phyloP scores from a whole-genome alignment of 805 yeast species.

The Candida fluviatilis region DNA sequence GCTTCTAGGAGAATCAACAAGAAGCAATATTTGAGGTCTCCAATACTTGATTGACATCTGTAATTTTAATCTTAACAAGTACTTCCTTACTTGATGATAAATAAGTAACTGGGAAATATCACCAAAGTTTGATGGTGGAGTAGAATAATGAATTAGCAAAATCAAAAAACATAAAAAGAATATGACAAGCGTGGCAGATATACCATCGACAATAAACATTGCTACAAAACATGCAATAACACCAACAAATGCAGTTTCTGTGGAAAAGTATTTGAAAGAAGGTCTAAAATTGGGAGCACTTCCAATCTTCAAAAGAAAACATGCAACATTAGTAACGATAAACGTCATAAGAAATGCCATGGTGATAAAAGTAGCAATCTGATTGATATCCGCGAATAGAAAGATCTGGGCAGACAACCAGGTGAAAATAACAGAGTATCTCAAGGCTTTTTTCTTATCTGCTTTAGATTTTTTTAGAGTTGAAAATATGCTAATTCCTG shows the following conservation, averaged over 20 bases:
- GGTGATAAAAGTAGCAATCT: conserved; percentile 90
- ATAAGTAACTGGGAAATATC: conserved; percentile 94
- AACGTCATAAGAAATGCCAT: conserved; percentile 98
- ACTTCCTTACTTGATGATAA: conserved; percentile 95
- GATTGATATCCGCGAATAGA: conserved; percentile 84
- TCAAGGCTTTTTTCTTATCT: conserved; percentile 50
- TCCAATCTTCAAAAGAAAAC: conserved; percentile 80
- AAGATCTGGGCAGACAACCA: conserved; percentile 84
- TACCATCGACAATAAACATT: conserved; percentile 92
- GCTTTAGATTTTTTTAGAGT: conserved; percentile 37
- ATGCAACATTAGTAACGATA: conserved; percentile 89
- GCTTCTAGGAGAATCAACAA: conserved; percentile 89
- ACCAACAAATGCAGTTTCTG: conserved; percentile 78
- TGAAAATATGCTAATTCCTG: conserved; percentile 60
- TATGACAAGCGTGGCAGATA: conserved; percentile 77
- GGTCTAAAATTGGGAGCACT: conserved; percentile 99
- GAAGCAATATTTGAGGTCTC: conserved; percentile 90
- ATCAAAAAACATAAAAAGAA: conserved; percentile 63
- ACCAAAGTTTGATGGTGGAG: conserved; percentile 97
- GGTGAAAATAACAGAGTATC: conserved; percentile 64
- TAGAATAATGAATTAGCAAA: conserved; percentile 76
- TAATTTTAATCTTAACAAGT: conserved; percentile 72
- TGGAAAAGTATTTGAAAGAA: conserved; percentile 81
- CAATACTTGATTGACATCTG: conserved; percentile 93
- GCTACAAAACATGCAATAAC: conserved; percentile 67